Conservation (phyloP, 768 basidiomycete species). For the Kwoniella sp. region DNA sequence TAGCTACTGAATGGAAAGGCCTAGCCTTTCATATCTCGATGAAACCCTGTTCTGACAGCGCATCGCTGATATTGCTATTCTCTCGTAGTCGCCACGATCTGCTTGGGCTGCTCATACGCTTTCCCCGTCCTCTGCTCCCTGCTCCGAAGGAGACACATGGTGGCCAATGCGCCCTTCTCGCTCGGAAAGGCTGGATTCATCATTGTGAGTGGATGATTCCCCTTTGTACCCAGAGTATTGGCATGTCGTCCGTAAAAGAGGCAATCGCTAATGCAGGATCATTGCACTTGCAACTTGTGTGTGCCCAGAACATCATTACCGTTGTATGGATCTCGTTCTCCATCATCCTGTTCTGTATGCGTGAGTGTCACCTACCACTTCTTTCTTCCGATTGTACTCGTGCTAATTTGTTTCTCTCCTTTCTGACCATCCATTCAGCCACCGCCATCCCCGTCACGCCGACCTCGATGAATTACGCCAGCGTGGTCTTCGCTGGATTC, state of each 20-base stretch:
- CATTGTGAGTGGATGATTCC: slow-evolving; percentile 36
- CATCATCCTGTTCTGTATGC: slow-evolving; percentile 71
- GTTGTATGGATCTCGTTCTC: slow-evolving; percentile 67
- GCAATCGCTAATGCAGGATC: no score
- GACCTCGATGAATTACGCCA: slow-evolving; percentile 62
- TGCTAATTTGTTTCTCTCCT: no score
- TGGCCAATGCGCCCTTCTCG: slow-evolving; percentile 62
- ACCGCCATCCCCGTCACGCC: slow-evolving; percentile 49
- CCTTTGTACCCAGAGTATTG: no score
- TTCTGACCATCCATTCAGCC: slow-evolving; percentile 13
- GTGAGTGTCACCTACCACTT: no score
- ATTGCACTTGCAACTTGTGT: slow-evolving; percentile 56
- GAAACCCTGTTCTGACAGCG: no score
- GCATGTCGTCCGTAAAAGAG: background rate
- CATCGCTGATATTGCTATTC: background rate
- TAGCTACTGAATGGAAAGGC: no score
- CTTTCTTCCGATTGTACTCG: no score
- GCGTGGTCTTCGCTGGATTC: slow-evolving; percentile 70
- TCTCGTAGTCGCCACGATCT: slow-evolving; percentile 64
- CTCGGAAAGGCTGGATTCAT: slow-evolving; percentile 43
- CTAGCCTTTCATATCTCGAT: background rate
- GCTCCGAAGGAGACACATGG: slow-evolving; percentile 58
- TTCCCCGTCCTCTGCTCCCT: slow-evolving; percentile 67
- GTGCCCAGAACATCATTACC: slow-evolving; percentile 61
- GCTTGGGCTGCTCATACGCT: slow-evolving; percentile 67